Percentiles rank a stretch among this genome's conserved stretches.
These are phyloP conservation scores for Stygiomarasmius scandens DNA, from an alignment of 1,284 basidiomycete genomes.

Conservation along the genomic window DNA sequence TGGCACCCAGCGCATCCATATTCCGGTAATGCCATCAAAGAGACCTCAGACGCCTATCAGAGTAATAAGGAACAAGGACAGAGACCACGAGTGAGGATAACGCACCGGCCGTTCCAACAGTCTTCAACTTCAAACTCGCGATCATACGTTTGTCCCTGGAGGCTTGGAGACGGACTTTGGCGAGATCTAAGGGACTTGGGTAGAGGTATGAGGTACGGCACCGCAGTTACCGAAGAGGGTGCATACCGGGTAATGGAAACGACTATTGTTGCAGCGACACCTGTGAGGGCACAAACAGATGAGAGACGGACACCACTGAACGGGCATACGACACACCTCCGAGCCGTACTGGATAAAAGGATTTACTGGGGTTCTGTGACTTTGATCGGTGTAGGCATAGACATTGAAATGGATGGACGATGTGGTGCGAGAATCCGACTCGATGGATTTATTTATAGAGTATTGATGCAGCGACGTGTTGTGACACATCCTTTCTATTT, in stretches of 20 bases:
- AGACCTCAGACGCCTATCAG: constrained; percentile 66
- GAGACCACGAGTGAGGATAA: constrained; percentile 8
- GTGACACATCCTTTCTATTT: too few relatives aligned
- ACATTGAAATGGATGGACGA: too few relatives aligned
- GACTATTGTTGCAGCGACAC: constrained; percentile 79
- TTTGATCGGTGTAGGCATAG: too few relatives aligned
- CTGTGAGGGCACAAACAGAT: constrained; percentile 31
- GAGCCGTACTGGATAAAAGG: constrained; percentile 77
- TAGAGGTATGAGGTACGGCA: not conserved
- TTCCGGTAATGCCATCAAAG: constrained; percentile 87
- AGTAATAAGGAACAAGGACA: not conserved
- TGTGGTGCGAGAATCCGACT: too few relatives aligned
- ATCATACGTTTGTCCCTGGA: constrained; percentile 89
- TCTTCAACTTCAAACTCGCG: constrained; percentile 76
- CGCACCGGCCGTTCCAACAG: constrained; percentile 67
- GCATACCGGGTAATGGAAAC: constrained; percentile 79
- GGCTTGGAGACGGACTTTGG: constrained; percentile 86
- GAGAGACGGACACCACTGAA: not conserved
- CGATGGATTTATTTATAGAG: too few relatives aligned
- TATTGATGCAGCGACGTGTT: too few relatives aligned
- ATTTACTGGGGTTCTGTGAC: not conserved
- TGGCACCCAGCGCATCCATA: constrained; percentile 90
- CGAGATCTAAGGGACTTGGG: constrained; percentile 77
- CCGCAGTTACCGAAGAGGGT: constrained; percentile 2
- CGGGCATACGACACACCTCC: constrained; percentile 55